Evolutionary conservation across 805 yeast species (phyloP), one percentile per base, ranked within the genome.

Genomic region (Helenozyma rhizophorensis): DNA sequence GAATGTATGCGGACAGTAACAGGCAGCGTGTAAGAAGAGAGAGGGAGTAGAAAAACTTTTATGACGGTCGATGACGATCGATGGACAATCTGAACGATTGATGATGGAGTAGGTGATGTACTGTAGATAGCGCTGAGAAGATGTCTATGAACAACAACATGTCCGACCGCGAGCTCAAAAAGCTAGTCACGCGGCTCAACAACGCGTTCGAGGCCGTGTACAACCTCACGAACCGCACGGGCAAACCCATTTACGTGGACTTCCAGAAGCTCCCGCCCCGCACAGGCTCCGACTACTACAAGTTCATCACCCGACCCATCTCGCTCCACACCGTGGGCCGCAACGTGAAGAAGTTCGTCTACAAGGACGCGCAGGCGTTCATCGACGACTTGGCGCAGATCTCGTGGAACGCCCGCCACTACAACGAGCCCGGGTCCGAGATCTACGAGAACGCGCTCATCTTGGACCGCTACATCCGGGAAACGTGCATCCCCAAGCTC

Each of bases 381-480:
- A 62, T 89, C 23, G 72, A 66, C 36, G 96, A 89, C 56, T 54
- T 89, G 38, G 86, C 82, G 1, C 94, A 85, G 56, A 83, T 90
- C 32, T 74, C 86, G 1, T 86, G 95, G 88, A 90, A 90, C 53
- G 96, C 97, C 3, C 75, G 85, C 39, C 74, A 80, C 28, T 90
- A 81, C 58, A 90, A 90, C 58, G 78, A 78, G 37, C 79, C 78
- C 41, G 78, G 71, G 10, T 76, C 88, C 1, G 64, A 65, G 12
- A 81, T 83, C 33, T 83, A 82, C 58, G 67, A 68, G 15, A 83
- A 82, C 47, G 96, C 88, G 3, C 64, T 68, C 13, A 63, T 77
- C 14, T 56, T 81, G 41, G 81, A 81, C 47, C 55, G 65, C 26
- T 78, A 58, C 51, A 52, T 81, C 28, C 59, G 55, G 34, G 65